A percentile compares a stretch with the other conserved stretches of the same genome.
phyloP scores from a whole-genome alignment of 1,139 yeast genomes.

The Lodderomyces orthopsilosis region DNA sequence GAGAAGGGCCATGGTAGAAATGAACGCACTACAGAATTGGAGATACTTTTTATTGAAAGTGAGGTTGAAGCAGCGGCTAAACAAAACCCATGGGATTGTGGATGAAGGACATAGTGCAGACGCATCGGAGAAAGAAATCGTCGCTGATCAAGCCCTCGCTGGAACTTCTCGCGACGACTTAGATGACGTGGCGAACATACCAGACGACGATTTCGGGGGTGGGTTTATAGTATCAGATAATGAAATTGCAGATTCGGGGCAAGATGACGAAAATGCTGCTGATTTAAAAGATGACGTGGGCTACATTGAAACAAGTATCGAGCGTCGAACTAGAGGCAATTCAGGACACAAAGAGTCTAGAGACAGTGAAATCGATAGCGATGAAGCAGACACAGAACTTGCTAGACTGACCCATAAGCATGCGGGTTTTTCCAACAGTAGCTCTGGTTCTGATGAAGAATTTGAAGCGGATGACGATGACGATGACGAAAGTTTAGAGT shows the following conservation, averaged over 20 bases:
- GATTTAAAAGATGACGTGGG: conserved; percentile 1
- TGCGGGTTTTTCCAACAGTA: background rate
- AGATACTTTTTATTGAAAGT: conserved; percentile 65
- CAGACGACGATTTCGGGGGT: conserved; percentile 9
- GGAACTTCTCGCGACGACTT: background rate
- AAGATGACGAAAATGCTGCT: conserved; percentile 6
- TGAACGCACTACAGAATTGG: conserved; percentile 70
- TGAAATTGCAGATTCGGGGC: conserved; percentile 5
- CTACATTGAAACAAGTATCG: conserved; percentile 1
- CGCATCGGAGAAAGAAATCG: conserved; percentile 6
- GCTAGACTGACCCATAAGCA: background rate
- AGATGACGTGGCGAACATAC: background rate
- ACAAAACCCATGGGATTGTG: conserved; percentile 61
- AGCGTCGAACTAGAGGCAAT: conserved; percentile 7
- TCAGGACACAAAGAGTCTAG: conserved; percentile 4
- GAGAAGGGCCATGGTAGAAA: conserved; percentile 41
- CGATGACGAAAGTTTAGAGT: conserved; percentile 10
- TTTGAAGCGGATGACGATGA: conserved; percentile 3
- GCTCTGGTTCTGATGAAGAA: conserved; percentile 2
- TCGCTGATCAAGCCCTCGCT: background rate
- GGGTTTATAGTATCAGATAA: conserved; percentile 13
- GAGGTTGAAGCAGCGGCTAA: conserved; percentile 66
- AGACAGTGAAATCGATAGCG: background rate
- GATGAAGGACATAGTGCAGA: conserved; percentile 9
- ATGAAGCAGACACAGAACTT: background rate